Base-by-base conservation (phyloP, 108 stramenopile genomes). In the Nannochloropsis salina region DNA sequence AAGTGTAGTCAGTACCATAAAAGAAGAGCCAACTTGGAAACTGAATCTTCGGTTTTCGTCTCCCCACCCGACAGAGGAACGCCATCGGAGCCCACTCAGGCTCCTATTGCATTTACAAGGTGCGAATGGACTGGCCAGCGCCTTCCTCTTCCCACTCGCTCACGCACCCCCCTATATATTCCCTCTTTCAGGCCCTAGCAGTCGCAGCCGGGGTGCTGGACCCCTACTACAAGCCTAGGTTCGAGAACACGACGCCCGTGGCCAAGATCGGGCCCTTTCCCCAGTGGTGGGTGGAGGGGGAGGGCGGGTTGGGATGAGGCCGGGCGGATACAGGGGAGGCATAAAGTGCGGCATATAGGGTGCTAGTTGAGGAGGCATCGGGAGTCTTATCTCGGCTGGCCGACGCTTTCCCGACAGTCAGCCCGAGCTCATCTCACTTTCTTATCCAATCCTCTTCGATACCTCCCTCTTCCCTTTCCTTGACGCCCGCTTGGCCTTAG, bases 71-170 rank as follows among this genome's bases (percentile, higher is more conserved):
- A 15, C 96, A 95, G 86, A 93, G 98, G 80, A 99, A 99, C 90
- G 96, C 97, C 87, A 99, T 99, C 87, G 98, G 98, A 0, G 98
- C 98, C 1, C 98, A 99, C 85, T 92, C 93, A 40, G 98, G 98
- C 9, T 92, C 92, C 42, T 99, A 99, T 87, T 98, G 96, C 88
- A 92, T 99, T 84, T 99, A 99, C 90, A 97, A 95, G 5, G 47
- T 51, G 12, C 10, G 47, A 15, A 51, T 0, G 12, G 12, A 51
- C 15, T 51, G 12, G 12, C 47, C 31, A 31, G 31, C 31, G 31
- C 47, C 47, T 15, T 15, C 47, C 47, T 51, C 47, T 15, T 51
- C 47, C 47, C 47, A 12, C 47, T 43, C 42, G 18, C 41, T 42
- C 0, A 12, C 47, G 12, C 47, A 12, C 47, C 47, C 47, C 15